Evolutionary conservation across 352 stramenopile genomes (phyloP), one percentile per base, ranked within the genome.

Genomic region (Phytophthora aleatoria): DNA sequence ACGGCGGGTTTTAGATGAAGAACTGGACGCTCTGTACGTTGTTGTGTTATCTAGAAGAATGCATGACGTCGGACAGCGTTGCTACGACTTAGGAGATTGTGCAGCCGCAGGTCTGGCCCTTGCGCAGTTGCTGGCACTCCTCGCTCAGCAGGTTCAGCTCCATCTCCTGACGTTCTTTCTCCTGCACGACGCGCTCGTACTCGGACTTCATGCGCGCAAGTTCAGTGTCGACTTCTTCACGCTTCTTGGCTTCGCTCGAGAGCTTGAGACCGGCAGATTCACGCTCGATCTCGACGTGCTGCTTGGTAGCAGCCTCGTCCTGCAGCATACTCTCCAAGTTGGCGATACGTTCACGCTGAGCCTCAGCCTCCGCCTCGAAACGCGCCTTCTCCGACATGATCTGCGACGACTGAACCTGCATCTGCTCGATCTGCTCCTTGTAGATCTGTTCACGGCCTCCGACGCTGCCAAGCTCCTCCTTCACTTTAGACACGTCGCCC

Each of bases 381-480:
- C 75, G 72, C 7, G 83, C 84, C 60, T 92, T 92, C 53, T 94
- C 84, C 0, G 79, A 90, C 76, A 90, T 65, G 39, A 92, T 82
- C 47, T 90, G 70, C 27, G 87, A 94, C 51, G 85, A 91, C 45
- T 79, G 73, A 15, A 74, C 67, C 58, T 93, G 81, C 79, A 94
- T 89, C 67, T 91, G 78, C 64, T 96, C 87, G 53, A 96, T 91
- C 73, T 94, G 85, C 66, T 93, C 83, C 60, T 88, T 87, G 74
- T 92, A 92, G 64, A 94, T 90, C 71, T 94, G 82, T 44, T 93
- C 83, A 35, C 85, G 82, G 6, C 83, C 87, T 30, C 85, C 81
- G 33, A 91, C 84, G 45, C 83, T 92, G 35, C 85, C 87, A 11
- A 96, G 79, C 39, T 91, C 80, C 71, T 96, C 87, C 50, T 92